A percentile compares a stretch with the other conserved stretches of the same genome.
Conservation (phyloP, 2,329 filamentous ascomycete species). For the Ascochyta koolunga region DNA sequence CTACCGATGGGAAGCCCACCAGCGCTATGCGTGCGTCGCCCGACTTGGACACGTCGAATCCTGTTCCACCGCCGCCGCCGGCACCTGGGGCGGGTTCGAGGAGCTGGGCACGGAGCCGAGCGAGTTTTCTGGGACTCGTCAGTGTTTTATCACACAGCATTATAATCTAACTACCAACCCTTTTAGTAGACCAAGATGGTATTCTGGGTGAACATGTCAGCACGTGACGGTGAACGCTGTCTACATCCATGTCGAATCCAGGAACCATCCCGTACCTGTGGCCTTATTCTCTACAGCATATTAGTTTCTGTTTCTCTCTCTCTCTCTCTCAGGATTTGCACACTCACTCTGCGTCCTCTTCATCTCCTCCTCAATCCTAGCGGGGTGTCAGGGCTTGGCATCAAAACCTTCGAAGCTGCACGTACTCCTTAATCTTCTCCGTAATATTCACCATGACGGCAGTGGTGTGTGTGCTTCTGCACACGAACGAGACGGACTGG, state of each 20-base stretch:
- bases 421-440: conserved; percentile 99
- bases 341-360: conserved; percentile 89
- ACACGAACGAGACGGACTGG: conserved; percentile 10
- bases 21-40: conserved; percentile 96
- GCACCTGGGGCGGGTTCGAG: conserved; percentile 85
- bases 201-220: conserved; percentile 68
- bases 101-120: conserved; percentile 89
- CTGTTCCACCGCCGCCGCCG: conserved; percentile 77
- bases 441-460: conserved; percentile 95
- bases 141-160: conserved; percentile 21
- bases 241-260: neutral
- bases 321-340: neutral
- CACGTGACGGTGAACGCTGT: conserved; percentile 29
- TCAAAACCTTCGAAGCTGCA: conserved; percentile 22
- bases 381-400: conserved; percentile 41
- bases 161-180: conserved; percentile 62
- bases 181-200: conserved; percentile 96
- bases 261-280: conserved; percentile 72
- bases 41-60: conserved; percentile 90
- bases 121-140: conserved; percentile 75
- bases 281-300: conserved; percentile 86
- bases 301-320: conserved; percentile 38
- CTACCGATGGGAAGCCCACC: conserved; percentile 98
- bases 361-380: conserved; percentile 99
- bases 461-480: neutral